Conservation (phyloP, 2,329 filamentous ascomycete genomes). For the Akanthomyces muscarius region DNA sequence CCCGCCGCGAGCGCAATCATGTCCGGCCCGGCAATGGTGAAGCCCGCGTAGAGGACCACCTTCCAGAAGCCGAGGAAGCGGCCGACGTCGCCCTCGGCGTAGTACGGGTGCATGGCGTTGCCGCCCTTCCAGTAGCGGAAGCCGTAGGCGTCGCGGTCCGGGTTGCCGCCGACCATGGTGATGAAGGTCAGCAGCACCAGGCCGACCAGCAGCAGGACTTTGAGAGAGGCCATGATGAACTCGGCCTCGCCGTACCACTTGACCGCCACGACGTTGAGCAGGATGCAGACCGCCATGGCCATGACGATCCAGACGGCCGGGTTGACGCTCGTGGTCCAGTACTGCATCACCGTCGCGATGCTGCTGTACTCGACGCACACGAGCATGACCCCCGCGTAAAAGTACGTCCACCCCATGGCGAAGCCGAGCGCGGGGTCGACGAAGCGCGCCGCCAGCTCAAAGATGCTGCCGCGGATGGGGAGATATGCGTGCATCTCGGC, state of each 20-base stretch:
- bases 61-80: conserved; percentile 56
- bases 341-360: conserved; percentile 42
- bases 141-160: conserved; percentile 57
- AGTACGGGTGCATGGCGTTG: conserved; percentile 32
- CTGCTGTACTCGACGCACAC: conserved; percentile 44
- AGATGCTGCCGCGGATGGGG: conserved; percentile 51
- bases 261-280: conserved; percentile 45
- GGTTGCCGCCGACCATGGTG: conserved; percentile 65
- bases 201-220: conserved; percentile 47
- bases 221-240: conserved; percentile 54
- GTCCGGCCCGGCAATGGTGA: conserved; percentile 65
- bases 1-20: conserved; percentile 55
- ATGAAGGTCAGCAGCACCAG: conserved; percentile 62
- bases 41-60: conserved; percentile 61
- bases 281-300: conserved; percentile 41
- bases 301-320: conserved; percentile 47
- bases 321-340: conserved; percentile 40
- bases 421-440: conserved; percentile 56
- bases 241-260: conserved; percentile 42
- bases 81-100: conserved; percentile 47
- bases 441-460: conserved; percentile 51
- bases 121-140: conserved; percentile 52
- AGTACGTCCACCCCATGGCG: conserved; percentile 50
- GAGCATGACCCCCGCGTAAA: conserved; percentile 43
- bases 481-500: conserved; percentile 57